Base-by-base conservation (phyloP, 305 asterid species). In the Plantago lanceolata region DNA sequence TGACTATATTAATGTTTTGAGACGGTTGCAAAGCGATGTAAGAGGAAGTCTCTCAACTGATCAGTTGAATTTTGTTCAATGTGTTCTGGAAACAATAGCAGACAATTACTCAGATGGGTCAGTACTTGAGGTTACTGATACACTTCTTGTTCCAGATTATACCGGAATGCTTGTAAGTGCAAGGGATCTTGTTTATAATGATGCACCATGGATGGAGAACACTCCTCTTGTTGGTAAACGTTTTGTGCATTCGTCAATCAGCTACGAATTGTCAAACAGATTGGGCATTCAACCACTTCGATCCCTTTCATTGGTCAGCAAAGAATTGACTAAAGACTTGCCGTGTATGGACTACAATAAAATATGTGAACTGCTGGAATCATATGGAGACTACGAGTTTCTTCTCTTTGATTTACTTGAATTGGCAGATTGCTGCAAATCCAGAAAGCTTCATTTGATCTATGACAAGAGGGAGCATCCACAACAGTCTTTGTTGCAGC, bases 351-450 rank as follows among this genome's bases (percentile, higher is more conserved):
- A 87, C 69, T 87, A 89, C 78, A 68, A 75, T 77, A 92, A 79
- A 82, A 82, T 92, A 73, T 65, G 76, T 57, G 98, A 92, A 78
- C 84, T 92, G 59, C 76, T 85, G 65, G 89, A 81, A 74, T 72
- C 84, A 76, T 84, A 89, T 68, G 98, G 96, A 16, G 74, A 61
- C 72, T 49, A 48, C 29, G 97, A 85, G 64, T 92, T 89, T 76
- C 92, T 92, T 75, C 85, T 89, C 71, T 89, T 82, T 71, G 98
- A 92, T 72, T 85, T 92, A 66, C 90, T 92, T 53, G 98, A 89
- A 81, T 75, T 92, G 85, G 97, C 97, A 59, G 98, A 92, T 77
- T 87, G 98, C 83, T 89, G 97, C 89, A 89, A 85, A 82, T 88
- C 96, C 17, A 80, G 80, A 74, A 92, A 84, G 76, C 93, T 92